phyloP scores from a whole-genome alignment of 176 grass and related monocot genomes.

The Carex pumila region DNA sequence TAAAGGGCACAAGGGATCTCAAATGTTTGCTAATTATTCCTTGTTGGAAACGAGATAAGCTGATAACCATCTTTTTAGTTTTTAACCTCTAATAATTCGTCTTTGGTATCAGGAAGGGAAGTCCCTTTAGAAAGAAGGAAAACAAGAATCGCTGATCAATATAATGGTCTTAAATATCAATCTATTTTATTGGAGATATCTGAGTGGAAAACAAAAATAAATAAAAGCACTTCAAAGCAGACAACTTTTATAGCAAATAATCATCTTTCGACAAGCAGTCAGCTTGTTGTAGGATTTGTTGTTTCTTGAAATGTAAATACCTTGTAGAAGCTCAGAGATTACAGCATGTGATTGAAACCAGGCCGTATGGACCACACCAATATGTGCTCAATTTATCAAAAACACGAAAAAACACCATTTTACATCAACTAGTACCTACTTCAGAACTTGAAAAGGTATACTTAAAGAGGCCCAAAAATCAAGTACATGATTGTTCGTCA shows the following conservation, averaged over 20 bases:
- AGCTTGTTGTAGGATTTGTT: not conserved
- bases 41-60: not conserved
- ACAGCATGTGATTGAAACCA: not conserved
- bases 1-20: not conserved
- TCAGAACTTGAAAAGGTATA: not conserved
- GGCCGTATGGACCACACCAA: not conserved
- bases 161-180: not conserved
- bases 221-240: not conserved
- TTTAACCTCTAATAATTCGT: not conserved
- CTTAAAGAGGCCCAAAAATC: not conserved
- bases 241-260: not conserved
- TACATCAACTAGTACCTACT: not conserved
- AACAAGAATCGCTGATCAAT: not conserved
- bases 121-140: not conserved
- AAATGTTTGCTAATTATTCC: not conserved
- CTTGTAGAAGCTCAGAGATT: not conserved
- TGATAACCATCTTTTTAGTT: not conserved
- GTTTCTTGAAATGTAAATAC: not conserved
- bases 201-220: not conserved
- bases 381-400: not conserved
- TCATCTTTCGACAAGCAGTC: not conserved
- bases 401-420: not conserved
- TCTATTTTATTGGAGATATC: not conserved
- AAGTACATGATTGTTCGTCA: constrained; percentile 53
- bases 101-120: not conserved